Percentiles rank a stretch among this genome's conserved stretches.
These are phyloP conservation scores for Podaxis carcinomalis DNA, from an alignment of 768 basidiomycete species.

Conservation along the genomic window DNA sequence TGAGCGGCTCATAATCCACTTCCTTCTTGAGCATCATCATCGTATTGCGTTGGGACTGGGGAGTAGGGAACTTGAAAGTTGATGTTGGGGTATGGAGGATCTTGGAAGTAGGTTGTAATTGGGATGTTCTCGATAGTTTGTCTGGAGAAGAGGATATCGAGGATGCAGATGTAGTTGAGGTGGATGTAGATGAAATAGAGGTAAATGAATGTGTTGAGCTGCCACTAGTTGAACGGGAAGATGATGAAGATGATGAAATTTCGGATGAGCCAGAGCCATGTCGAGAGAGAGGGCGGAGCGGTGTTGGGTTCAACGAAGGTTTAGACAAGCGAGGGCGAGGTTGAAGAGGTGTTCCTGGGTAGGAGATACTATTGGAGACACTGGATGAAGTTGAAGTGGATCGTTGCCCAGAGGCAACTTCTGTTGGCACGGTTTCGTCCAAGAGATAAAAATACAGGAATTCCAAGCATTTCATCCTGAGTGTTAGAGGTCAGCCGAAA, in stretches of 20 bases:
- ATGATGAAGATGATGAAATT: conserved; percentile 22
- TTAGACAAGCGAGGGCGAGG: conserved; percentile 36
- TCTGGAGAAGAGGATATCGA: conserved; percentile 40
- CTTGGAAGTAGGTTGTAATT: background rate
- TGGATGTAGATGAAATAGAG: conserved; percentile 36
- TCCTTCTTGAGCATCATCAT: conserved; percentile 68
- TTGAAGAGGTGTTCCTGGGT: conserved; percentile 13
- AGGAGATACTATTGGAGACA: conserved; percentile 14
- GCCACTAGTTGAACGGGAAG: conserved; percentile 38
- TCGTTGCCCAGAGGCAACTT: conserved; percentile 5
- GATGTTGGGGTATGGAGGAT: background rate
- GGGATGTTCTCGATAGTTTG: conserved; percentile 24
- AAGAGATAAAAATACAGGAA: conserved; percentile 94
- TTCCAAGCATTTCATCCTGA: conserved; percentile 93
- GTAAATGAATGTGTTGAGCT: conserved; percentile 38
- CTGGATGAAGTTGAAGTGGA: conserved; percentile 25
- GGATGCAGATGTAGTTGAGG: conserved; percentile 26
- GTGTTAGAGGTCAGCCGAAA: background rate
- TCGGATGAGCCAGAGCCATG: conserved; percentile 28
- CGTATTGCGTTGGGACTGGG: conserved; percentile 34
- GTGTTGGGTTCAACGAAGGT: conserved; percentile 31
- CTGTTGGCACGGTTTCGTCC: conserved; percentile 53
- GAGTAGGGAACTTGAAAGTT: conserved; percentile 20
- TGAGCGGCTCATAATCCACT: conserved; percentile 68
- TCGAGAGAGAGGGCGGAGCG: conserved; percentile 32